These are phyloP conservation scores for Globisporangium rhizosaccharum DNA, from an alignment of 352 stramenopile species.

Conservation along the genomic window DNA sequence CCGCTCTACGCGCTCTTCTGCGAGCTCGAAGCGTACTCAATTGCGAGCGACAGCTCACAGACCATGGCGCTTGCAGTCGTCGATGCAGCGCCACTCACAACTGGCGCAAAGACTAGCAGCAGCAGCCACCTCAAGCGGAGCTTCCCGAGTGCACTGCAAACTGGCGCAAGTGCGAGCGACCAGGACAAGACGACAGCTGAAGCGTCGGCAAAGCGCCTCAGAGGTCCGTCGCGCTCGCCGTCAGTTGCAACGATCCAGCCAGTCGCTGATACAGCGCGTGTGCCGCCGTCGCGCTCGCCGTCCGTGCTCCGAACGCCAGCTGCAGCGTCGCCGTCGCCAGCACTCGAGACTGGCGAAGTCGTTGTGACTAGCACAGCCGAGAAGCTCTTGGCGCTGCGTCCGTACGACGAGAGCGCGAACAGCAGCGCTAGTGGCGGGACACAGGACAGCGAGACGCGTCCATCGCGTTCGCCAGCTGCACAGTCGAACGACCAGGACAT, in stretches of 20 bases:
- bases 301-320: slow-evolving; percentile 25
- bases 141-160: slow-evolving; percentile 14
- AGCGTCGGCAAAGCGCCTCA: slow-evolving; percentile 31
- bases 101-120: slow-evolving; percentile 21
- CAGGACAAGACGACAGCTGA: slow-evolving; percentile 16
- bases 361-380: slow-evolving; percentile 28
- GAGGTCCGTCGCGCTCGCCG: slow-evolving; percentile 28
- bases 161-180: not conserved
- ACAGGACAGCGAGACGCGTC: not conserved
- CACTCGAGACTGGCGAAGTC: slow-evolving; percentile 36
- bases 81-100: slow-evolving; percentile 21
- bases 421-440: too few species aligned
- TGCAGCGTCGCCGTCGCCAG: not conserved
- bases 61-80: slow-evolving; percentile 52
- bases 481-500: slow-evolving; percentile 1
- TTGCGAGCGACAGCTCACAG: slow-evolving; percentile 39
- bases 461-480: too few species aligned
- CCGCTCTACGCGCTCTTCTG: slow-evolving; percentile 70
- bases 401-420: slow-evolving; percentile 22
- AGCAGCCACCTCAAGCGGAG: slow-evolving; percentile 22
- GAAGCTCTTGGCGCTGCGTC: slow-evolving; percentile 39
- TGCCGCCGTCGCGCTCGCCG: slow-evolving; percentile 45
- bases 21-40: slow-evolving; percentile 67
- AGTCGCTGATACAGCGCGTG: slow-evolving; percentile 7
- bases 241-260: slow-evolving; percentile 21